Percentiles rank a stretch among this genome's conserved stretches.
These are phyloP conservation scores for Podosphaera fusca DNA, from an alignment of 2,329 filamentous ascomycete species.

Conservation along the genomic window DNA sequence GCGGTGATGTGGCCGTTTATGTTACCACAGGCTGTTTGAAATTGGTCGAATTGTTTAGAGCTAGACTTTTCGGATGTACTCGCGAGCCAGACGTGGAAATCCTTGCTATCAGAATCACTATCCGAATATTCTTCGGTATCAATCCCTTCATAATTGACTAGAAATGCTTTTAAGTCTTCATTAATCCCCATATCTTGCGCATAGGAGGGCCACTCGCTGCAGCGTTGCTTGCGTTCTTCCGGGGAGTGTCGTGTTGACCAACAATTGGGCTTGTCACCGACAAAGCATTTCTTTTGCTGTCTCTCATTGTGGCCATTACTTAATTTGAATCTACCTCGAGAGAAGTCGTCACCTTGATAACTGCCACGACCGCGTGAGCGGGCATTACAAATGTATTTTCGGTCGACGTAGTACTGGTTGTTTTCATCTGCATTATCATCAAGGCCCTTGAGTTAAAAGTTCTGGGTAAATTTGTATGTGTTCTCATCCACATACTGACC, in stretches of 20 bases:
- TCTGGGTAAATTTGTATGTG: neutral
- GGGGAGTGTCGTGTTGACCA: neutral
- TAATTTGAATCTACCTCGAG: neutral
- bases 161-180: neutral
- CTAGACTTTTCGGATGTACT: neutral
- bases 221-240: neutral
- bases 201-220: too few species aligned
- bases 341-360: neutral
- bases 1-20: neutral
- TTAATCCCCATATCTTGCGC: neutral
- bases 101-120: too few species aligned
- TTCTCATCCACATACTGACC: neutral
- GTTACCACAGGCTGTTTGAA: neutral
- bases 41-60: neutral
- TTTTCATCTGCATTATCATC: neutral
- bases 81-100: neutral
- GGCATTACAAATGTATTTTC: neutral
- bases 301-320: neutral
- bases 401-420: neutral
- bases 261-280: neutral
- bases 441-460: neutral
- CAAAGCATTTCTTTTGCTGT: neutral
- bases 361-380: neutral
- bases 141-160: neutral
- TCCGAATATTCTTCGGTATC: too few species aligned